Evolutionary conservation across 225 moss, liverwort and hornwort genomes (phyloP).

Genomic region (Lunularia cruciata): DNA sequence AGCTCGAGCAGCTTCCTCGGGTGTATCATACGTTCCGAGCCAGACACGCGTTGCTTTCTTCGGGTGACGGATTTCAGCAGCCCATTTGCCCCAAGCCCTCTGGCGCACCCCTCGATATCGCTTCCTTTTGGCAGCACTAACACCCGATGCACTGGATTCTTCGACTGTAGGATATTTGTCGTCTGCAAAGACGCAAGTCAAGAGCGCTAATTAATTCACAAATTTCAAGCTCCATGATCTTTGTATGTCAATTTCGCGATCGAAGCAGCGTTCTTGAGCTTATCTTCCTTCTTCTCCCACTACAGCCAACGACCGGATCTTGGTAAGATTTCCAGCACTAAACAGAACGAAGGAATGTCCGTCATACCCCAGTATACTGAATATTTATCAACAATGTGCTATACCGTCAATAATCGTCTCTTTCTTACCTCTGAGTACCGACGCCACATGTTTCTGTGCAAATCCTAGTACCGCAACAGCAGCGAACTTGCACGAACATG

Average conservation of each 20-base stretch:
- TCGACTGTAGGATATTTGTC: conserved; percentile 2
- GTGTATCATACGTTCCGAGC: conserved; percentile 42
- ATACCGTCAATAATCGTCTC: too few relatives aligned
- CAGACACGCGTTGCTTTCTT: conserved; percentile 46
- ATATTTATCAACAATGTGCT: too few relatives aligned
- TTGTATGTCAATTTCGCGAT: neutral
- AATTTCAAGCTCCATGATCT: neutral
- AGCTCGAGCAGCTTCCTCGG: conserved; percentile 44
- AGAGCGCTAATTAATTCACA: neutral
- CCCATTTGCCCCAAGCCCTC: conserved; percentile 49
- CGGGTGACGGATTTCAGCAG: conserved; percentile 47
- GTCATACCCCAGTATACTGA: too few relatives aligned
- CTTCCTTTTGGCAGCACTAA: conserved; percentile 12
- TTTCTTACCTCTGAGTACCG: too few relatives aligned
- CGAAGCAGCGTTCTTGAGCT: neutral
- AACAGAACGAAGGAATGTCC: too few relatives aligned
- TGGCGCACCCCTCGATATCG: conserved; percentile 40
- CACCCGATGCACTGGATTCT: neutral
- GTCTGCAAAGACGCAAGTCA: conserved; percentile 11
- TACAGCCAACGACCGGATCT: neutral
- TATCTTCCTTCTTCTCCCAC: neutral
- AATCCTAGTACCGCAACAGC: too few relatives aligned
- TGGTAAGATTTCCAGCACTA: too few relatives aligned
- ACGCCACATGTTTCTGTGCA: too few relatives aligned
- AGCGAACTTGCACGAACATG: too few relatives aligned